These are phyloP conservation scores for Russula abietina DNA, from an alignment of 768 basidiomycete species.

Conservation along the genomic window DNA sequence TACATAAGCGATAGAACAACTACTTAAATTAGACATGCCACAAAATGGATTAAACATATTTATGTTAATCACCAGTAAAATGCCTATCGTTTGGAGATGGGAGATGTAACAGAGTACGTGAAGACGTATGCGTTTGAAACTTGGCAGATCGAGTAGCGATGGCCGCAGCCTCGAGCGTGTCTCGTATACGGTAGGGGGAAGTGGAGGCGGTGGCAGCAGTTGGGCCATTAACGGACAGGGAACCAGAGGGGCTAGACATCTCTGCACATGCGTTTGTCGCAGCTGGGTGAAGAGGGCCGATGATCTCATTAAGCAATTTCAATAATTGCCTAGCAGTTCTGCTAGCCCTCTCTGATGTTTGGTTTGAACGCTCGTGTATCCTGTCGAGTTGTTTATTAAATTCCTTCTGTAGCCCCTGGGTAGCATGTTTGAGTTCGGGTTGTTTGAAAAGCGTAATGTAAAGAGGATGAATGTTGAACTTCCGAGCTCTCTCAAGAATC, in stretches of 20 bases:
- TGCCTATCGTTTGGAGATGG: too few relatives aligned
- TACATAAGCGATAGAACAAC: not conserved
- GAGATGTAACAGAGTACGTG: not conserved
- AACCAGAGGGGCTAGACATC: not conserved
- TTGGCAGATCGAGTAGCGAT: not conserved
- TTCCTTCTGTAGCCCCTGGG: not conserved
- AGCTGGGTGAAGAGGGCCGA: not conserved
- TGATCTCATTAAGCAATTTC: not conserved
- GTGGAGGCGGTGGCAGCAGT: not conserved
- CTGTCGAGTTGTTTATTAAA: not conserved
- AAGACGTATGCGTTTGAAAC: not conserved
- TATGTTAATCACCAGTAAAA: too few relatives aligned
- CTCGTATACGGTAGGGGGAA: too few relatives aligned
- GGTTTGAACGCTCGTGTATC: not conserved
- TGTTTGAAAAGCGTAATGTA: not conserved
- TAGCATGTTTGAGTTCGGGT: not conserved
- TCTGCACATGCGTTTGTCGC: too few relatives aligned
- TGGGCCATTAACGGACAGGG: too few relatives aligned
- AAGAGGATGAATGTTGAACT: not conserved
- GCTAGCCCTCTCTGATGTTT: not conserved
- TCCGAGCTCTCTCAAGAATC: not conserved
- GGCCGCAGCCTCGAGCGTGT: too few relatives aligned
- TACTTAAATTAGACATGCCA: too few relatives aligned
- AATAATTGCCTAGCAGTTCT: not conserved
- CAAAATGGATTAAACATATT: too few relatives aligned